Evolutionary conservation across 2,329 filamentous ascomycete species (phyloP), one percentile per base, ranked within the genome.

Genomic region (Coniochaeta pulveracea): DNA sequence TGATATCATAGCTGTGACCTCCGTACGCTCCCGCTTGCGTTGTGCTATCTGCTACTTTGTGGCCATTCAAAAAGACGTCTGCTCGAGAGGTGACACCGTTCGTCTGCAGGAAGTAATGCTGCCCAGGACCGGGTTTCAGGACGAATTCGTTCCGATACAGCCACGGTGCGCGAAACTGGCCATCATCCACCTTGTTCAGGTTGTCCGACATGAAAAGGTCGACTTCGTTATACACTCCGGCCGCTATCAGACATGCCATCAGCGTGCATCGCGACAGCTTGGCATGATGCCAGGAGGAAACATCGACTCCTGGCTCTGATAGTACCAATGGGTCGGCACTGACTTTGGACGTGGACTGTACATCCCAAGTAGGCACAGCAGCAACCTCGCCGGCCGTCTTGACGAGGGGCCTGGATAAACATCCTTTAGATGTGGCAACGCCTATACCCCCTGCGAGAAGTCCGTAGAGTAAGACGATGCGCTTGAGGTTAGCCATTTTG

Each of bases 31-130:
- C 75, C 7, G 58, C 58, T 41, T 78, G 73, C 6, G 53, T 41
- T 1, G 55, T 42, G 5, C 60, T 66, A 18, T 58, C 58, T 2
- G 60, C 70, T 11, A 79, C 48, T 36, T 63, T 52, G 19, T 56
- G 50, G 10, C 72, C 72, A 37, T 79, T 79, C 31, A 79, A 39
- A 37, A 61, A 76, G 5, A 80, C 62, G 40, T 78, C 73, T 2
- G 69, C 75, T 19, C 63, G 63, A 1, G 73, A 75, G 0, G 64
- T 68, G 40, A 79, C 72, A 4, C 74, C 74, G 38, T 78, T 58
- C 0, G 72, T 77, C 21, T 65, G 52, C 2, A 79, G 52, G 18
- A 69, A 58, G 40, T 64, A 70, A 41, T 73, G 64, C 21, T 59
- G 50, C 2, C 49, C 51, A 0, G 47, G 19, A 3, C 38, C 31